Base-by-base conservation (phyloP, 768 basidiomycete genomes). In the Steccherinum ochraceum region DNA sequence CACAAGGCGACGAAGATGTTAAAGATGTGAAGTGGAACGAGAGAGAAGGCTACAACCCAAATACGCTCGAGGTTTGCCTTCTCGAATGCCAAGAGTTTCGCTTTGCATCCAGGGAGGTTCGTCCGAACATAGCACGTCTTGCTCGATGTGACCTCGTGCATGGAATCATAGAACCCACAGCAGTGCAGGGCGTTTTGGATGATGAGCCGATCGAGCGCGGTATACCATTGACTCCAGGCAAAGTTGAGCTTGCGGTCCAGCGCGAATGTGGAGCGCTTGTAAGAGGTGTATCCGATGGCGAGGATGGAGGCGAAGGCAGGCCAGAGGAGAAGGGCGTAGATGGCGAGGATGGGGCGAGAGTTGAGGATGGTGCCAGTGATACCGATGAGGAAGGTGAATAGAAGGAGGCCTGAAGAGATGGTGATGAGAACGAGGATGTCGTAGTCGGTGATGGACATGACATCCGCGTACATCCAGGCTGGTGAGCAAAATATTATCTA, bases 311-410 rank as follows among this genome's bases (percentile, higher is more conserved):
- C 61, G 51, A 86, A 67, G 1, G 73, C 73, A 2, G 84, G 83
- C 80, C 83, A 86, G 45, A 89, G 74, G 12, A 88, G 73, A 44
- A 88, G 64, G 20, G 78, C 70, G 69, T 88, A 88, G 48, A 81
- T 67, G 1, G 84, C 81, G 51, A 88, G 74, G 52, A 85, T 73
- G 1, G 81, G 80, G 3, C 83, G 79, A 16, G 83, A 84, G 62
- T 85, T 80, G 53, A 88, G 74, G 52, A 88, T 64, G 0, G 76
- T 69, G 18, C 83, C 83, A 18, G 74, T 73, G 45, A 83, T 62
- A 4, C 85, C 87, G 24, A 84, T 64, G 46, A 86, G 66, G 21
- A 81, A 71, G 12, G 80, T 76, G 55, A 84, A 70, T 51, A 86
- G 60, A 47, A 81, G 67, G 53, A 83, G 68, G 16, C 76, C 68